phyloP scores from a whole-genome alignment of 2,329 filamentous ascomycete species.

The Neonectria faginata region DNA sequence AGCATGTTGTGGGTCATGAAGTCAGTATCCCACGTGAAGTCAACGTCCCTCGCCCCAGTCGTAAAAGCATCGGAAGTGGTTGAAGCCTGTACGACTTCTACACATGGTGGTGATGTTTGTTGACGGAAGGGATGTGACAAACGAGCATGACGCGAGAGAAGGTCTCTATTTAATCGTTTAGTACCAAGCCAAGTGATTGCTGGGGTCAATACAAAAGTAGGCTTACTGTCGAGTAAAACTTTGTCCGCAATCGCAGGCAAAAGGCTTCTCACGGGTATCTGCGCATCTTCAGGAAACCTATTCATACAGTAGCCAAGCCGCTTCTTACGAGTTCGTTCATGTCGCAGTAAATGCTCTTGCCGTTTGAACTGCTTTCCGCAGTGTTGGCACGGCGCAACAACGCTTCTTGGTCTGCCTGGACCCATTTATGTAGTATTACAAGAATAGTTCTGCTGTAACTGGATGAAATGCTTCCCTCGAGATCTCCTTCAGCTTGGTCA shows the following conservation, averaged over 20 bases:
- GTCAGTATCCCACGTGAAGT: background rate
- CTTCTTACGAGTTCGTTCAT: conserved; percentile 11
- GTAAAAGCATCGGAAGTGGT: too few relatives aligned
- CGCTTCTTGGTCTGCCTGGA: too few relatives aligned
- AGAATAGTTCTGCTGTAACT: too few relatives aligned
- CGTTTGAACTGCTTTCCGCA: conserved; percentile 11
- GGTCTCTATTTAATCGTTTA: too few relatives aligned
- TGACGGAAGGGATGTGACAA: conserved; percentile 1
- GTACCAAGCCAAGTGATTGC: too few relatives aligned
- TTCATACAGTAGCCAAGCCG: rapidly evolving
- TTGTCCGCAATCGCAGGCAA: conserved; percentile 9
- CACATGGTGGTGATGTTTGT: background rate
- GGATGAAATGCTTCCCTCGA: too few relatives aligned
- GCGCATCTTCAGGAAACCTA: background rate
- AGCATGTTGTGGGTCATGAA: conserved; percentile 6
- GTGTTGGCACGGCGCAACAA: conserved; percentile 1
- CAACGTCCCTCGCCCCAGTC: background rate
- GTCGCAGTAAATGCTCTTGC: background rate
- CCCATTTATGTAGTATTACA: too few relatives aligned
- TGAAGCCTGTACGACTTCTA: background rate
- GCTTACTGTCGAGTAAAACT: conserved; percentile 8
- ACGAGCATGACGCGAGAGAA: conserved; percentile 3
- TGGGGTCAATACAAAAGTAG: too few relatives aligned
- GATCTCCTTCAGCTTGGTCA: background rate
- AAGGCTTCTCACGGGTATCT: conserved; percentile 4